These are phyloP conservation scores for Thelephora terrestris DNA, from an alignment of 1,284 basidiomycete genomes.

Conservation along the genomic window DNA sequence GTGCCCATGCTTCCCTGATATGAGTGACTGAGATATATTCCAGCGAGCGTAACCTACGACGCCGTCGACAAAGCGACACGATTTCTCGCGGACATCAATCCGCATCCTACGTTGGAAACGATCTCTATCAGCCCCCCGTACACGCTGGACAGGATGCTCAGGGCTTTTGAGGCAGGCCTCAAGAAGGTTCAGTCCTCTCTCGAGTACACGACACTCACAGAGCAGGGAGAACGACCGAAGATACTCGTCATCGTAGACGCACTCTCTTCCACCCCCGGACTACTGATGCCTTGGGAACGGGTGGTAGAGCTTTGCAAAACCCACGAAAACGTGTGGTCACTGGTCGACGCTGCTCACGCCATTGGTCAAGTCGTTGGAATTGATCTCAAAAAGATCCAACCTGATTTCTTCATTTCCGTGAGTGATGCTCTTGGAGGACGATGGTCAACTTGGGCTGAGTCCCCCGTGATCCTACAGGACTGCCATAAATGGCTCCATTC, in stretches of 20 bases:
- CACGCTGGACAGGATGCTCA: constrained; percentile 48
- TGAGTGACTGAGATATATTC: not conserved
- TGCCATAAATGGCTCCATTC: constrained; percentile 80
- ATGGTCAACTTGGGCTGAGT: not conserved
- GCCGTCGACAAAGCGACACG: constrained; percentile 48
- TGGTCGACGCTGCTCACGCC: constrained; percentile 81
- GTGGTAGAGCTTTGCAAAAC: constrained; percentile 56
- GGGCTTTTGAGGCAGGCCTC: constrained; percentile 37
- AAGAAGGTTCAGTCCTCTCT: constrained; percentile 20
- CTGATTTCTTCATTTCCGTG: constrained; percentile 78
- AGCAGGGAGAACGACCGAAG: constrained; percentile 22
- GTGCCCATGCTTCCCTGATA: constrained; percentile 12
- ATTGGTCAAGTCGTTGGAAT: constrained; percentile 52
- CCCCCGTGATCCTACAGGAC: constrained; percentile 34
- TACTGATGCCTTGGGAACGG: constrained; percentile 71
- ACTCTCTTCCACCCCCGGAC: constrained; percentile 65
- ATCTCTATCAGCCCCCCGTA: constrained; percentile 56
- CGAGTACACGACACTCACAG: constrained; percentile 8
- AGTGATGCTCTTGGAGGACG: constrained; percentile 14
- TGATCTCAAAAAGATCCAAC: constrained; percentile 46
- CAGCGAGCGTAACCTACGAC: constrained; percentile 61
- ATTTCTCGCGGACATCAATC: constrained; percentile 48
- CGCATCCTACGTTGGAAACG: constrained; percentile 39
- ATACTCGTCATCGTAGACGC: constrained; percentile 70
- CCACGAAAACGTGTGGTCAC: constrained; percentile 54